Conservation (phyloP, 192 early-diverging fungal species). For the Dispira parvispora region DNA sequence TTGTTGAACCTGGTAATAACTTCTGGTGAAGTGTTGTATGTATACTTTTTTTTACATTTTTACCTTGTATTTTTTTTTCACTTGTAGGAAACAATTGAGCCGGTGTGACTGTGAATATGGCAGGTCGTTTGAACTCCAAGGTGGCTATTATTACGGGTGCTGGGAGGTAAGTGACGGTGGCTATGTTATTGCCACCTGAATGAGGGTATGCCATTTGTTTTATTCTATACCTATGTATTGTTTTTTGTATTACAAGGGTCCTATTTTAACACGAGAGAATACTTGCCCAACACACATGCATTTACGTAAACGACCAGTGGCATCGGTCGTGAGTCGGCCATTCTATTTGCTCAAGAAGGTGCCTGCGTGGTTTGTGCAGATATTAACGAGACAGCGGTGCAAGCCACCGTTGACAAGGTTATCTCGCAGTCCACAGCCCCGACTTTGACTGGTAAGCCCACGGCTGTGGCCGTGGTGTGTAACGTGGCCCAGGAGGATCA, state of each 20-base stretch:
- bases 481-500: constrained; percentile 61
- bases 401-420: constrained; percentile 27
- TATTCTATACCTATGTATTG: too few relatives aligned
- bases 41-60: too few relatives aligned
- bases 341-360: constrained; percentile 65
- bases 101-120: constrained; percentile 1
- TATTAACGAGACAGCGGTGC: constrained; percentile 43
- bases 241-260: too few relatives aligned
- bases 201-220: too few relatives aligned
- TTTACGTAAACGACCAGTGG: constrained; percentile 29
- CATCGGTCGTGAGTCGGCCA: constrained; percentile 56
- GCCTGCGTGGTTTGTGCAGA: constrained; percentile 62
- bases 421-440: constrained; percentile 28
- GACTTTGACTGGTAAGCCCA: constrained; percentile 11
- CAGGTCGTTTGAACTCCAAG: constrained; percentile 41
- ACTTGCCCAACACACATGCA: too few relatives aligned
- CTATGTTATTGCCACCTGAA: too few relatives aligned
- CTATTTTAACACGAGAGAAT: too few relatives aligned
- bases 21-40: too few relatives aligned
- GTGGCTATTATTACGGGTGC: constrained; percentile 73
- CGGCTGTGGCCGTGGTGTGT: constrained; percentile 41
- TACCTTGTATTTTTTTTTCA: too few relatives aligned
- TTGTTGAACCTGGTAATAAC: too few relatives aligned
- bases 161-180: constrained; percentile 30
- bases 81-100: too few relatives aligned